phyloP scores from a whole-genome alignment of 129 eudicot genomes.

The Escallonia rubra region DNA sequence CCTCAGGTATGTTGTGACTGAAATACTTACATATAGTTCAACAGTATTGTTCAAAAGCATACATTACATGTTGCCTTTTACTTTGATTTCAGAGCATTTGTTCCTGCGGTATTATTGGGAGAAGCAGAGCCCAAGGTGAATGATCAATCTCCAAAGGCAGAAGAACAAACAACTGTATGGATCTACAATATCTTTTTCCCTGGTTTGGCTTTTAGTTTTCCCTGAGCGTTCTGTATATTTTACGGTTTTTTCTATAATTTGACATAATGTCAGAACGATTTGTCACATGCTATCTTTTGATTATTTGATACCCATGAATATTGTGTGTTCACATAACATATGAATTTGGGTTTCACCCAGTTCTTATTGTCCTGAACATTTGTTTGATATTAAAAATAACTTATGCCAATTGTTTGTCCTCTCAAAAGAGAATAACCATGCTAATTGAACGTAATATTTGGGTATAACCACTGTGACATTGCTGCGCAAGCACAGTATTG shows the following conservation, averaged over 20 bases:
- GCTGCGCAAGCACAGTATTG: too few relatives aligned
- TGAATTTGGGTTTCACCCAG: too few relatives aligned
- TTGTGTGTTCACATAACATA: too few relatives aligned
- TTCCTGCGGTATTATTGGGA: conserved; percentile 93
- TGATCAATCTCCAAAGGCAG: conserved; percentile 72
- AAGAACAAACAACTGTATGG: conserved; percentile 64
- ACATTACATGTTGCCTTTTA: conserved; percentile 1
- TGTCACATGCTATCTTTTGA: too few relatives aligned
- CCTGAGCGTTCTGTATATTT: background rate
- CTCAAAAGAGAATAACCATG: too few relatives aligned
- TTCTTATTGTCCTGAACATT: too few relatives aligned
- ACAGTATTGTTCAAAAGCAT: background rate
- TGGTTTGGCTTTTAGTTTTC: background rate
- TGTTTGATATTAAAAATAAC: too few relatives aligned
- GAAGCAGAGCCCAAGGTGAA: conserved; percentile 71
- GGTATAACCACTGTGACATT: too few relatives aligned
- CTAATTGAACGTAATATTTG: too few relatives aligned
- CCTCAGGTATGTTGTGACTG: conserved; percentile 57
- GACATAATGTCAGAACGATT: too few relatives aligned
- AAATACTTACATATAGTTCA: background rate
- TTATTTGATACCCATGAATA: too few relatives aligned
- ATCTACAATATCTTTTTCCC: background rate
- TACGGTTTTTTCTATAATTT: background rate
- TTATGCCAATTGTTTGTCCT: too few relatives aligned
- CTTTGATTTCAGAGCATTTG: conserved; percentile 71